Conservation (phyloP, 148 eudicot species). For the Vaccinium darrowii region DNA sequence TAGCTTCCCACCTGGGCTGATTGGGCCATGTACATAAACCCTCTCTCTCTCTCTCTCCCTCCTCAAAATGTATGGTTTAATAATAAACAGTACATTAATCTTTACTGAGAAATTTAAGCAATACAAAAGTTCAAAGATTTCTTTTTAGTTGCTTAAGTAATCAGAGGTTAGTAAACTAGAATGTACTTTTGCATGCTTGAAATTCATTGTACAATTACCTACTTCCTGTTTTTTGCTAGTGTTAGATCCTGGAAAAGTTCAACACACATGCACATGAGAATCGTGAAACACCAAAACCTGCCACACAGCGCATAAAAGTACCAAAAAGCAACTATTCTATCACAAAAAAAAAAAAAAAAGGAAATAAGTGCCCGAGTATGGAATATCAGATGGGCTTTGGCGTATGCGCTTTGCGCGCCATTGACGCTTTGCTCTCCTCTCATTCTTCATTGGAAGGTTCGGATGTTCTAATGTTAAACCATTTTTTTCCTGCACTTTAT, state of each 20-base stretch:
- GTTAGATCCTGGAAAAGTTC: not conserved
- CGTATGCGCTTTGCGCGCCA: no score
- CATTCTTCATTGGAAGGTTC: no score
- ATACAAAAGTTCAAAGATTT: not conserved
- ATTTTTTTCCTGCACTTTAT: not conserved
- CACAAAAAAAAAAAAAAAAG: not conserved
- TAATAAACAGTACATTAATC: not conserved
- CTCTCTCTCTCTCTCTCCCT: not conserved
- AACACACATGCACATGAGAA: not conserved
- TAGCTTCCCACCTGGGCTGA: not conserved
- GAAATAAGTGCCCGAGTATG: not conserved
- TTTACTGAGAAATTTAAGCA: not conserved
- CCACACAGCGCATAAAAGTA: not conserved
- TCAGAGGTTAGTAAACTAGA: not conserved
- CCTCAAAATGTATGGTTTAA: not conserved
- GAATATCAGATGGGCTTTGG: not conserved
- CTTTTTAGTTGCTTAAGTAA: no score
- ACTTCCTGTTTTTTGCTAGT: no score
- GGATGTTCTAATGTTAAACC: not conserved
- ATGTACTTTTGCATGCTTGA: not conserved
- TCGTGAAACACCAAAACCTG: not conserved
- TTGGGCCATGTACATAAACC: not conserved
- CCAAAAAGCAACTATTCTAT: not conserved
- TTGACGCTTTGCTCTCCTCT: no score
- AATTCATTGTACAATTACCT: no score